phyloP scores from a whole-genome alignment of 169 alveolate genomes.

The Cryptosporidium tyzzeri region DNA sequence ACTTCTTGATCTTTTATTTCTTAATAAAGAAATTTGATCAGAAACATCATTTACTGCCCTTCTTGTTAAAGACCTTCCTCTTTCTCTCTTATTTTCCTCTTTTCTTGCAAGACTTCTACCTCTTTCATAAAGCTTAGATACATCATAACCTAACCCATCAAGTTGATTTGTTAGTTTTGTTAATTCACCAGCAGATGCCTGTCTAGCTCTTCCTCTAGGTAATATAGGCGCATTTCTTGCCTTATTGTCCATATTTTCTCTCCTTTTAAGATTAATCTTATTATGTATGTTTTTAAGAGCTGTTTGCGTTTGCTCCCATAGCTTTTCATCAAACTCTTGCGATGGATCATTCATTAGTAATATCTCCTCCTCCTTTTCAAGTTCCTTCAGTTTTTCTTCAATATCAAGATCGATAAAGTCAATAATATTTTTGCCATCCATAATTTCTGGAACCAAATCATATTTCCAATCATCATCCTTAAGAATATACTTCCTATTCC shows the following conservation, averaged over 20 bases:
- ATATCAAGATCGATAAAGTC: constrained; percentile 98
- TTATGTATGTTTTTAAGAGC: constrained; percentile 42
- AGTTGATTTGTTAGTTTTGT: constrained; percentile 48
- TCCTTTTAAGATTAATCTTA: constrained; percentile 51
- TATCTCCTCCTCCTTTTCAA: constrained; percentile 97
- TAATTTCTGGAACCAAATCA: constrained; percentile 97
- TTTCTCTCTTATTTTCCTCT: constrained; percentile 56
- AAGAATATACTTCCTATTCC: constrained; percentile 88
- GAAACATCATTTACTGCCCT: neutral
- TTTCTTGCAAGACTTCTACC: constrained; percentile 58
- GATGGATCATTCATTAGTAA: constrained; percentile 84
- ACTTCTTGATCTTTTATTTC: constrained; percentile 41
- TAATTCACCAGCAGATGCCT: constrained; percentile 44
- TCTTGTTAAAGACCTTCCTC: constrained; percentile 70
- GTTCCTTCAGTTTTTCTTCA: constrained; percentile 91
- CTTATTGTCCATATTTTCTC: constrained; percentile 72
- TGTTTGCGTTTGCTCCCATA: constrained; percentile 56
- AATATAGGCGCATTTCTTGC: constrained; percentile 68
- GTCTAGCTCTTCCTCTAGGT: constrained; percentile 74
- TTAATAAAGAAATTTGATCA: neutral
- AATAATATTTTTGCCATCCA: constrained; percentile 96
- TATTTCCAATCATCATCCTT: constrained; percentile 95
- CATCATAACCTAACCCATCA: constrained; percentile 51
- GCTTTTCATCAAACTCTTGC: constrained; percentile 78
- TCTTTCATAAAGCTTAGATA: constrained; percentile 42